Conservation (phyloP, 768 basidiomycete species). For the Phaeotremella skinneri region DNA sequence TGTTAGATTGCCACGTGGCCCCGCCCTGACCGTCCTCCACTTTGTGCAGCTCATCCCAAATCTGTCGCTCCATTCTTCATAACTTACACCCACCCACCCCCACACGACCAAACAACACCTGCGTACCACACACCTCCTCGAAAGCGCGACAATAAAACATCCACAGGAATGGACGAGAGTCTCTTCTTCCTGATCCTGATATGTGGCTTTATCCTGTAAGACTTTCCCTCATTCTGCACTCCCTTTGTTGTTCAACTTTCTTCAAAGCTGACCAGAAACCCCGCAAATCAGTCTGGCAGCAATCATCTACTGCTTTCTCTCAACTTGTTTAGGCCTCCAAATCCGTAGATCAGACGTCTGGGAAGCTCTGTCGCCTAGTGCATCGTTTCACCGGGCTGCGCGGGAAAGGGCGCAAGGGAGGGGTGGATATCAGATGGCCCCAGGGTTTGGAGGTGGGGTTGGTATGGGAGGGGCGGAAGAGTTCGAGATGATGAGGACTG, state of each 20-base stretch:
- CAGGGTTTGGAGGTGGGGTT: slow-evolving; percentile 7
- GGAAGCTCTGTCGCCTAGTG: slow-evolving; percentile 23
- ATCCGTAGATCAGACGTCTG: slow-evolving; percentile 38
- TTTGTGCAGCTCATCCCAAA: too few species aligned
- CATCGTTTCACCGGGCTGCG: not conserved
- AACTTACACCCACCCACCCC: not conserved
- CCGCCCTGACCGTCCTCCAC: slow-evolving; percentile 18
- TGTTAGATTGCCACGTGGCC: slow-evolving; percentile 11
- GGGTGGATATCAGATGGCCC: not conserved
- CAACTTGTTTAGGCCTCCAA: slow-evolving; percentile 43
- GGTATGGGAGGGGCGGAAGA: slow-evolving; percentile 25
- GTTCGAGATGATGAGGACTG: slow-evolving; percentile 33
- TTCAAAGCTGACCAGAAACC: too few species aligned
- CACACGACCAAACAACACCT: not conserved
- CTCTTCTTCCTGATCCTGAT: slow-evolving; percentile 43
- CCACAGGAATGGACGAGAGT: slow-evolving; percentile 31
- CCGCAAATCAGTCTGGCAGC: slow-evolving; percentile 27
- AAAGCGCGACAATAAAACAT: slow-evolving; percentile 2
- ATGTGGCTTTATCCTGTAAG: slow-evolving; percentile 38
- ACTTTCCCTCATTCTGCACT: not conserved
- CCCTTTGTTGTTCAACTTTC: not conserved
- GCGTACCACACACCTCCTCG: too few species aligned
- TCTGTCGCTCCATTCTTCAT: too few species aligned
- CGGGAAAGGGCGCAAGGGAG: not conserved
- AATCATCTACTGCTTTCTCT: slow-evolving; percentile 48